A percentile compares a stretch with the other conserved stretches of the same genome.
Evolutionary conservation across 1,284 basidiomycete genomes (phyloP).

Genomic region (Naganishia albida): DNA sequence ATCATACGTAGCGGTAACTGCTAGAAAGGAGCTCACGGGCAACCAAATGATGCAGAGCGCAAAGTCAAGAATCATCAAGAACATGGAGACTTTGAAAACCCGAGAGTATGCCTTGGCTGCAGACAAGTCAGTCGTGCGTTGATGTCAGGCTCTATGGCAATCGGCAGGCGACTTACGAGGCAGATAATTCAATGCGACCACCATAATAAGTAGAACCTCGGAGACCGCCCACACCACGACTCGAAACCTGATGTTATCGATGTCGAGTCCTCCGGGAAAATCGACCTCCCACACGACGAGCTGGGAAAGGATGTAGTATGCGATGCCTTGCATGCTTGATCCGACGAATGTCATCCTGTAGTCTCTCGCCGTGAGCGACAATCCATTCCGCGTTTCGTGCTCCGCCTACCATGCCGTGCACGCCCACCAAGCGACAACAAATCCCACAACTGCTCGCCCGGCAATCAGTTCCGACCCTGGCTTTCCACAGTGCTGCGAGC

Average conservation of each 20-base stretch:
- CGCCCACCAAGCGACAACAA: conserved; percentile 85
- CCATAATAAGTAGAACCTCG: conserved; percentile 63
- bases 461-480: neutral
- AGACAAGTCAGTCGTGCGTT: neutral
- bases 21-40: conserved; percentile 55
- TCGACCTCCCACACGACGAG: conserved; percentile 73
- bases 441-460: conserved; percentile 67
- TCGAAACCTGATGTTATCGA: conserved; percentile 75
- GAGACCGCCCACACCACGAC: conserved; percentile 77
- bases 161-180: conserved; percentile 60
- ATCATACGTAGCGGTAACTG: neutral
- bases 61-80: conserved; percentile 76
- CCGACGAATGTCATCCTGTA: conserved; percentile 16
- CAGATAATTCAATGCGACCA: conserved; percentile 77
- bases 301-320: conserved; percentile 80
- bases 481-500: neutral
- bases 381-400: conserved; percentile 43
- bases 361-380: neutral
- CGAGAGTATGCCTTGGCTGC: conserved; percentile 61
- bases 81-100: conserved; percentile 72
- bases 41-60: conserved; percentile 82
- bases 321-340: conserved; percentile 62
- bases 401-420: conserved; percentile 88
- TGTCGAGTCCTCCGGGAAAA: conserved; percentile 72
- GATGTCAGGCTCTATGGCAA: neutral